These are phyloP conservation scores for Fusarium sp. DNA, from an alignment of 2,329 filamentous ascomycete genomes.

Conservation along the genomic window DNA sequence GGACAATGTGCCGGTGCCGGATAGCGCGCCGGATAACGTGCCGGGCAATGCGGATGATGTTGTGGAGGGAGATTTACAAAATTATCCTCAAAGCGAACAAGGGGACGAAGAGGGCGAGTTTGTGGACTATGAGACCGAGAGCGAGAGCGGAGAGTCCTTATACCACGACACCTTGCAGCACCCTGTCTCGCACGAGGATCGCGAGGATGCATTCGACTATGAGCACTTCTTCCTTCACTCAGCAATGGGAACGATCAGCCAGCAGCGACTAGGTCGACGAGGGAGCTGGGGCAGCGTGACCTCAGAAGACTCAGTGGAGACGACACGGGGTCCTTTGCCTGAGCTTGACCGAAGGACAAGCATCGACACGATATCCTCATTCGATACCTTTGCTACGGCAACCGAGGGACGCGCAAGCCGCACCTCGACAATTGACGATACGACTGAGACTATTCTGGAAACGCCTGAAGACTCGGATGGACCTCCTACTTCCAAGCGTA, in stretches of 20 bases:
- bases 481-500: slow-evolving; percentile 37
- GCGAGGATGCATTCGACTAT: slow-evolving; percentile 95
- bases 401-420: slow-evolving; percentile 61
- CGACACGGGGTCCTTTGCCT: slow-evolving; percentile 62
- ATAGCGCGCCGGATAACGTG: slow-evolving; percentile 44
- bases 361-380: slow-evolving; percentile 62
- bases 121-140: slow-evolving; percentile 68
- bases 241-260: slow-evolving; percentile 82
- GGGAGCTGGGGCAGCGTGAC: slow-evolving; percentile 65
- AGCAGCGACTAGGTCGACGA: slow-evolving; percentile 43
- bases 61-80: slow-evolving; percentile 18
- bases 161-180: slow-evolving; percentile 72
- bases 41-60: not conserved
- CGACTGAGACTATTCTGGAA: slow-evolving; percentile 34
- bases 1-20: slow-evolving; percentile 28
- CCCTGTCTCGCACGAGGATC: slow-evolving; percentile 86
- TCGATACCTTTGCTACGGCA: slow-evolving; percentile 69
- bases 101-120: slow-evolving; percentile 52
- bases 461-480: slow-evolving; percentile 37
- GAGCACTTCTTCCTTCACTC: slow-evolving; percentile 96
- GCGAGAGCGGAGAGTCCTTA: slow-evolving; percentile 73
- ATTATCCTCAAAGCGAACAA: slow-evolving; percentile 50
- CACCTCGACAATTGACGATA: slow-evolving; percentile 41
- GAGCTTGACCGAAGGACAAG: slow-evolving; percentile 57
- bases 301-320: slow-evolving; percentile 72